Conservation (phyloP, 768 basidiomycete genomes). For the Hirschioporus abietinus region DNA sequence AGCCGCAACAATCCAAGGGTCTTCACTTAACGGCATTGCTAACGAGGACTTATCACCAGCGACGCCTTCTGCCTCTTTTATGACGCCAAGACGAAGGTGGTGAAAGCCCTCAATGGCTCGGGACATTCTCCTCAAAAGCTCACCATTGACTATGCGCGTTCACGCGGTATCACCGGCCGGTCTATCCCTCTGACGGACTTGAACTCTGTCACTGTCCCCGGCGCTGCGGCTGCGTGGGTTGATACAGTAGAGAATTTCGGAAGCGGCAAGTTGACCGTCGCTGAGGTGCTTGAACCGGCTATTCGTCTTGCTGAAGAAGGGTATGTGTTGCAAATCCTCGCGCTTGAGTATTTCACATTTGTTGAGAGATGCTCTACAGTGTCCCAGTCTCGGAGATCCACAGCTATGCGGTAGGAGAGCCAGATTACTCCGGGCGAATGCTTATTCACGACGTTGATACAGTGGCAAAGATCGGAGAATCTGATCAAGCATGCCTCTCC, state of each 20-base stretch:
- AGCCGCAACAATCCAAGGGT: conserved; percentile 12
- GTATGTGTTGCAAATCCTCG: conserved; percentile 32
- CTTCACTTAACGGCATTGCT: neutral
- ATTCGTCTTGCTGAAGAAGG: conserved; percentile 91
- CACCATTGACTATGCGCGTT: conserved; percentile 63
- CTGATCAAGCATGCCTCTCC: conserved; percentile 81
- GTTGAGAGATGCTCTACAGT: conserved; percentile 30
- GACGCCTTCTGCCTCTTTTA: conserved; percentile 94
- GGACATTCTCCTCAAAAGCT: conserved; percentile 81
- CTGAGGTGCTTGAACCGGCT: conserved; percentile 81
- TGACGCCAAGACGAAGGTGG: conserved; percentile 72
- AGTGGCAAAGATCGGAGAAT: conserved; percentile 56
- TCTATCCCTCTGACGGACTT: conserved; percentile 76
- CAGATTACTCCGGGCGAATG: neutral
- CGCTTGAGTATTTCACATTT: neutral
- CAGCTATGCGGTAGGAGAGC: conserved; percentile 43
- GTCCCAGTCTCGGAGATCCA: conserved; percentile 86
- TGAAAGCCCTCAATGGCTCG: conserved; percentile 90
- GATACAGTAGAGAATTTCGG: conserved; percentile 85
- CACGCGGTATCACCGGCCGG: conserved; percentile 59
- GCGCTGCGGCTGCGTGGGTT: conserved; percentile 93
- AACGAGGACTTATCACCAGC: conserved; percentile 29
- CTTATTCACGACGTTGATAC: neutral
- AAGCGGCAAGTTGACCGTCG: conserved; percentile 58
- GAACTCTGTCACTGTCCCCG: conserved; percentile 91